phyloP scores from a whole-genome alignment of 345 rosid genomes.

The Salix suchowensis region DNA sequence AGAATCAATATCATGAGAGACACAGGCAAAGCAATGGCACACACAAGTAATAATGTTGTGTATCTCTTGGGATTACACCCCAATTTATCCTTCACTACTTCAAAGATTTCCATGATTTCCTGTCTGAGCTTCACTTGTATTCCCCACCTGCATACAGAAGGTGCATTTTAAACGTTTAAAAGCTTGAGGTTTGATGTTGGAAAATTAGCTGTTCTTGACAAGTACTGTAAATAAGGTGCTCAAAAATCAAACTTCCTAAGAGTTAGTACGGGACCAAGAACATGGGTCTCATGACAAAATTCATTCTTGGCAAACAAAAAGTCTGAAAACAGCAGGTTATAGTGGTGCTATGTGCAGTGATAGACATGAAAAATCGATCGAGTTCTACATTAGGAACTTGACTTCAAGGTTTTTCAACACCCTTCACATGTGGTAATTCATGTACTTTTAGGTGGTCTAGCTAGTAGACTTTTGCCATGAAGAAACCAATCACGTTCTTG shows the following conservation, averaged over 20 bases:
- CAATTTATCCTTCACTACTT: background rate
- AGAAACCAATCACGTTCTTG: no score
- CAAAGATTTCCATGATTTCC: slow-evolving; percentile 5
- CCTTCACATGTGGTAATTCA: background rate
- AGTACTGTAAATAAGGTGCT: background rate
- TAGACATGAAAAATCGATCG: background rate
- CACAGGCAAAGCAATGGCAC: slow-evolving; percentile 1
- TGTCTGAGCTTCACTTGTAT: background rate
- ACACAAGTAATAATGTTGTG: background rate
- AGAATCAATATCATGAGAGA: background rate
- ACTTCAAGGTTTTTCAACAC: background rate
- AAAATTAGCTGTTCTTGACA: background rate
- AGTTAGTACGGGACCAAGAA: background rate
- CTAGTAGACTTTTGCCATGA: no score
- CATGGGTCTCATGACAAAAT: background rate
- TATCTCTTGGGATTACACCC: background rate
- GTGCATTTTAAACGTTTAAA: background rate
- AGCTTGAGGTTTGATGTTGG: background rate
- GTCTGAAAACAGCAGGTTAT: background rate
- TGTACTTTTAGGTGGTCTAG: background rate
- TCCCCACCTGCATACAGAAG: background rate
- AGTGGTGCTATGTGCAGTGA: background rate
- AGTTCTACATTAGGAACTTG: background rate
- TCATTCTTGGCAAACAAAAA: background rate
- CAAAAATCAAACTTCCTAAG: background rate